Conservation (phyloP, 192 early-diverging fungal genomes). For the Gryganskiella cystojenkinii region DNA sequence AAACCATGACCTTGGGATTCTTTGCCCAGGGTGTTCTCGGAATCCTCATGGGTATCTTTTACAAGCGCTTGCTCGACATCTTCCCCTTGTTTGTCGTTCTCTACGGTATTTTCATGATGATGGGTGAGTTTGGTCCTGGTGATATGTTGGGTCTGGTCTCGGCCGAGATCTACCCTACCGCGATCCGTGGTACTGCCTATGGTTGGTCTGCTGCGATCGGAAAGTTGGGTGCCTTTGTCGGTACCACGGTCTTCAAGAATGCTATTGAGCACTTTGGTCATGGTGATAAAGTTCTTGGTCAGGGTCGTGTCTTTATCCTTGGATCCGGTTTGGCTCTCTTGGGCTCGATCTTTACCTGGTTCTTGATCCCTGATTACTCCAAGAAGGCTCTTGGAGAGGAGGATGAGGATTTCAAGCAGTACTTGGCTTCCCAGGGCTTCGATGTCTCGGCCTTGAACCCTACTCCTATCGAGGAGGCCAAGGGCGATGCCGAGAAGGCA, state of each 20-base stretch:
- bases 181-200: constrained; percentile 62
- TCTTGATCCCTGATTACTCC: constrained; percentile 62
- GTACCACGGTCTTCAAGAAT: constrained; percentile 58
- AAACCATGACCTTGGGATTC: constrained; percentile 66
- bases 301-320: constrained; percentile 58
- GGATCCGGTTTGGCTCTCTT: constrained; percentile 59
- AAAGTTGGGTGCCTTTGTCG: constrained; percentile 47
- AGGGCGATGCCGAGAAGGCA: background rate
- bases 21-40: constrained; percentile 59
- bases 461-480: background rate
- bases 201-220: constrained; percentile 60
- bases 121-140: constrained; percentile 68
- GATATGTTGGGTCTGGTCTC: constrained; percentile 60
- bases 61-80: constrained; percentile 49
- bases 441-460: constrained; percentile 36
- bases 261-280: constrained; percentile 44
- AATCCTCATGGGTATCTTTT: constrained; percentile 60
- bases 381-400: constrained; percentile 55
- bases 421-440: constrained; percentile 58
- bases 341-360: constrained; percentile 54
- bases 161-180: constrained; percentile 63
- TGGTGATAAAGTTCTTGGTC: constrained; percentile 42
- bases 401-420: constrained; percentile 60
- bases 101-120: constrained; percentile 65
- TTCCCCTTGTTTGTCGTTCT: constrained; percentile 64